phyloP scores from a whole-genome alignment of 441 rosid species.

The Brassica hybrid region DNA sequence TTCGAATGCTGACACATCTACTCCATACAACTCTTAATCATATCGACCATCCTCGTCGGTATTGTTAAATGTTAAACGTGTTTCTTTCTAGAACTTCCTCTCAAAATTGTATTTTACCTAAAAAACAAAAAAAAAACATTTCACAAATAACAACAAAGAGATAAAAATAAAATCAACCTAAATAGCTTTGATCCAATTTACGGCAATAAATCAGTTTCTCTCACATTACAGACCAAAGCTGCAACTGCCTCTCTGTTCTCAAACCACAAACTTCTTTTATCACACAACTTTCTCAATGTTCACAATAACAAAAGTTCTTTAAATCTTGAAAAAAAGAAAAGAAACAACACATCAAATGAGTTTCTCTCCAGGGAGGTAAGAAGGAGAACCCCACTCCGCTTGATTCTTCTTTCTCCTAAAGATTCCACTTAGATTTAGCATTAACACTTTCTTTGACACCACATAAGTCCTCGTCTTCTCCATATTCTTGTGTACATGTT shows the following conservation, averaged over 20 bases:
- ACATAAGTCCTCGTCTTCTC: constrained; percentile 63
- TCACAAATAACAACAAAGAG: neutral
- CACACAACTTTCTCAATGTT: constrained; percentile 28
- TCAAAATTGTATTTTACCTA: neutral
- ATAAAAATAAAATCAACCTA: constrained; percentile 13
- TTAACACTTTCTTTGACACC: constrained; percentile 66
- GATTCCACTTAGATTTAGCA: constrained; percentile 74
- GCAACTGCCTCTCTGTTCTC: constrained; percentile 19
- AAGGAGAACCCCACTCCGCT: constrained; percentile 86
- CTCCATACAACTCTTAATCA: neutral
- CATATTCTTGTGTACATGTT: constrained; percentile 50
- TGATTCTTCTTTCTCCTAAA: constrained; percentile 85
- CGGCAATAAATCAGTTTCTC: constrained; percentile 31
- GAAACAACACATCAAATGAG: constrained; percentile 47
- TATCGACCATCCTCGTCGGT: neutral
- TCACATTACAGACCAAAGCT: constrained; percentile 17
- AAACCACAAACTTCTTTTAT: constrained; percentile 29
- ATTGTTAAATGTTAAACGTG: neutral
- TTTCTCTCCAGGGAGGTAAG: constrained; percentile 77
- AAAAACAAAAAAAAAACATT: neutral
- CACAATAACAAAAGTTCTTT: constrained; percentile 29
- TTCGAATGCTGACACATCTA: neutral
- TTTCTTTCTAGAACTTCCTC: neutral
- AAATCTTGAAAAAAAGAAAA: constrained; percentile 34
- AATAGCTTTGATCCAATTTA: constrained; percentile 25